Base-by-base conservation (phyloP, 2,329 filamentous ascomycete species). In the Coniochaeta prunicola region DNA sequence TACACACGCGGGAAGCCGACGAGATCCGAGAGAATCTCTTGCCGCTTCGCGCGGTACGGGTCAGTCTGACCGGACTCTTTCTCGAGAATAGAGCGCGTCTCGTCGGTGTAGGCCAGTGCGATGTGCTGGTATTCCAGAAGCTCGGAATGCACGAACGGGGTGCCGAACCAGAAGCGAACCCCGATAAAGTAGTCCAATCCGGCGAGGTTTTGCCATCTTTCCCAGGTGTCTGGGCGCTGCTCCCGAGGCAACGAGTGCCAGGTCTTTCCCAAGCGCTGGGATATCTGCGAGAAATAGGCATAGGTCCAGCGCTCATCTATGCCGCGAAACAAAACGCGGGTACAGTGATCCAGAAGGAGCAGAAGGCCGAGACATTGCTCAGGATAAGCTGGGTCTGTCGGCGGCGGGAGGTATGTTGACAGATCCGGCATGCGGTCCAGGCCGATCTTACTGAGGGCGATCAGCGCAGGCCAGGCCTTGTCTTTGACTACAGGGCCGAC, bases 141-240 rank as follows among this genome's bases (percentile, higher is more conserved):
- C 53, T 70, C 68, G 7, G 66, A 62, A 58, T 70, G 68, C 13
- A 67, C 64, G 38, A 70, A 60, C 1, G 66, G 65, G 0, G 65
- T 62, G 40, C 61, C 62, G 40, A 68, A 64, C 60, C 62, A 67
- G 28, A 67, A 57, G 21, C 66, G 63, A 15, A 62, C 62, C n/a
- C 63, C 57, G 9, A 67, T 56, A 64, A 65, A 70, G 50, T 65
- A 69, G 57, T 69, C 67, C 9, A 68, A 58, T 2, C 61, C 64
- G 12, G 53, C 60, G 4, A 21, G 17, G 19, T 58, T 57, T 36
- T 64, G 56, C 64, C 63, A 67, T 13, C 60, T 57, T n/a, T 30
- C 36, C 61, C 64, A 65, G 1, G 50, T 42, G 34, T 63, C 61
- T 4, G 66, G 67, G 4, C 64, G 60, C 57, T 61, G 45, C 2